phyloP scores from a whole-genome alignment of 2,329 filamentous ascomycete species.

The Stylonectria norvegica region DNA sequence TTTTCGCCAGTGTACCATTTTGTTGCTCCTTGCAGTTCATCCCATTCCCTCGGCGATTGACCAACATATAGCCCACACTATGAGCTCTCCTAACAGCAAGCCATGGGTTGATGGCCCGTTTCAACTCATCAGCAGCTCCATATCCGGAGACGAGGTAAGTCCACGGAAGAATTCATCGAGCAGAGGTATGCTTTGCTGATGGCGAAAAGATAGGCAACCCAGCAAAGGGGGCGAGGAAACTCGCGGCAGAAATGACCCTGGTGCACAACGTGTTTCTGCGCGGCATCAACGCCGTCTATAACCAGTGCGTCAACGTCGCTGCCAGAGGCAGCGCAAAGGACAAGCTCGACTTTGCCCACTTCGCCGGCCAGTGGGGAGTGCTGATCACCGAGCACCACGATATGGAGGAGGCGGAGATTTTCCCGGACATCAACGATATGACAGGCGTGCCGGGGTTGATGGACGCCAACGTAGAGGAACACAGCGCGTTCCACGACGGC shows the following conservation, averaged over 20 bases:
- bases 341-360: slow-evolving; percentile 32
- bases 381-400: slow-evolving; percentile 38
- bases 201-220: slow-evolving; percentile 13
- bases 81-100: slow-evolving; percentile 8
- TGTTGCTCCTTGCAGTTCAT: no score
- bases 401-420: slow-evolving; percentile 37
- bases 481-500: slow-evolving; percentile 37
- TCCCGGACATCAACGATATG: slow-evolving; percentile 36
- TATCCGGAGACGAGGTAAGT: slow-evolving; percentile 22
- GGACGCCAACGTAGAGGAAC: slow-evolving; percentile 41
- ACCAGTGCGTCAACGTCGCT: slow-evolving; percentile 35
- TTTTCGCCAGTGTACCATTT: no score
- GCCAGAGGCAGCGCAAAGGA: slow-evolving; percentile 28
- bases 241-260: slow-evolving; percentile 32
- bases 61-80: no score
- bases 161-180: not conserved
- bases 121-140: slow-evolving; percentile 27
- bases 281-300: slow-evolving; percentile 37
- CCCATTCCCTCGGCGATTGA: no score
- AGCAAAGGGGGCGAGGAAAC: slow-evolving; percentile 16
- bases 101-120: slow-evolving; percentile 35
- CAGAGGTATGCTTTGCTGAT: not conserved
- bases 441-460: slow-evolving; percentile 36
- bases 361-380: slow-evolving; percentile 30
- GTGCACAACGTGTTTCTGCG: slow-evolving; percentile 37